These are phyloP conservation scores for Russula virescens DNA, from an alignment of 768 basidiomycete species.

Conservation along the genomic window DNA sequence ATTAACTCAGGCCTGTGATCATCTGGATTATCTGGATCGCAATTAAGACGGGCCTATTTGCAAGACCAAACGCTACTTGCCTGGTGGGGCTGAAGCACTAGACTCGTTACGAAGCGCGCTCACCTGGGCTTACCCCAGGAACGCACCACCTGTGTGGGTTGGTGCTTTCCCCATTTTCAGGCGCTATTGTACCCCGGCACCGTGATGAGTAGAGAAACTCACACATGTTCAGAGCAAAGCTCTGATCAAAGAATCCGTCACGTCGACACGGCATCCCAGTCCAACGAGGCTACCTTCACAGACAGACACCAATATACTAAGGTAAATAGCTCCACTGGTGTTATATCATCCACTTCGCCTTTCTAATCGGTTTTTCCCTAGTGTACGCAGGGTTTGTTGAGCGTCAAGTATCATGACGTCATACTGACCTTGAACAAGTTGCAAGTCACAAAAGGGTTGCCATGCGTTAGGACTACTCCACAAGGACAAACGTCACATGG, in stretches of 20 bases:
- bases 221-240: constrained; percentile 42
- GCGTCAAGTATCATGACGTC: not conserved
- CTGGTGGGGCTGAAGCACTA: too few species aligned
- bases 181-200: not conserved
- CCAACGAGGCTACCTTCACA: constrained; percentile 57
- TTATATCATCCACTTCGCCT: not conserved
- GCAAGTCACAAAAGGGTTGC: constrained; percentile 45
- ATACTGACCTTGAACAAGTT: constrained; percentile 30
- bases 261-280: constrained; percentile 53
- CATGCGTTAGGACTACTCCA: constrained; percentile 44
- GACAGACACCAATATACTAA: constrained; percentile 60
- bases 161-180: constrained; percentile 15
- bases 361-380: constrained; percentile 24
- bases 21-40: too few species aligned
- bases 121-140: constrained; percentile 43
- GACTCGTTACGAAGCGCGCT: constrained; percentile 44
- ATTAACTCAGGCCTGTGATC: too few species aligned
- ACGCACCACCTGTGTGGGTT: constrained; percentile 55
- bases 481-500: constrained; percentile 37
- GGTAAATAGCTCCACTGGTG: constrained; percentile 32
- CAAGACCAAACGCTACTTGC: too few species aligned
- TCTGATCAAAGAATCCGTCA: constrained; percentile 47
- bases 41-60: too few species aligned
- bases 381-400: constrained; percentile 48
- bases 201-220: constrained; percentile 40